phyloP scores from a whole-genome alignment of 2,329 filamentous ascomycete genomes.

The Claviceps maximensis region DNA sequence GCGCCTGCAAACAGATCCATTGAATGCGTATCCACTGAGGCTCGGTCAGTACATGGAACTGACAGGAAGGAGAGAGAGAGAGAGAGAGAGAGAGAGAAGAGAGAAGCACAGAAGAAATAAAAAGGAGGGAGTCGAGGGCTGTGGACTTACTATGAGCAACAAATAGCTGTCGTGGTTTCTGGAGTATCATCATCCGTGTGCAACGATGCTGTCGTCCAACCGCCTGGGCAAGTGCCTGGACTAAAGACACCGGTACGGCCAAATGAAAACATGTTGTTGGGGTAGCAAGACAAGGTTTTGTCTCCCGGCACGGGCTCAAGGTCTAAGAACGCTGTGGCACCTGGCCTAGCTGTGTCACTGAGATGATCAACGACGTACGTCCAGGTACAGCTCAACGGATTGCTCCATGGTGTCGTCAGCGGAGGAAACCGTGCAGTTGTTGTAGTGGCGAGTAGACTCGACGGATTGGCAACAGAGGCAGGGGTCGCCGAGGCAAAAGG shows the following conservation, averaged over 20 bases:
- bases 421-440: conserved; percentile 17
- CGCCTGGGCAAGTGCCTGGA: conserved; percentile 25
- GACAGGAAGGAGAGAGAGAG: too few species aligned
- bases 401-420: conserved; percentile 26
- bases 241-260: conserved; percentile 26
- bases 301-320: conserved; percentile 22
- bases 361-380: conserved; percentile 21
- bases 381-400: conserved; percentile 24
- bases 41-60: not conserved
- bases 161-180: conserved; percentile 21
- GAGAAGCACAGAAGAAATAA: not conserved
- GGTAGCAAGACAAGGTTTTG: conserved; percentile 27
- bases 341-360: conserved; percentile 12
- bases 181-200: conserved; percentile 15
- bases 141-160: conserved; percentile 27
- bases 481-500: conserved; percentile 7
- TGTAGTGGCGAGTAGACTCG: not conserved
- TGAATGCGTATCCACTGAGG: conserved; percentile 21
- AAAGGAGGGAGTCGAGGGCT: not conserved
- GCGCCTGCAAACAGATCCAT: conserved; percentile 22
- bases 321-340: conserved; percentile 24
- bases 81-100: not conserved
- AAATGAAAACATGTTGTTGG: conserved; percentile 25
- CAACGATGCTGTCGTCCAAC: conserved; percentile 26
- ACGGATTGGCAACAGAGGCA: not conserved